These are phyloP conservation scores for Colletotrichum lupini DNA, from an alignment of 2,329 filamentous ascomycete genomes.

Conservation along the genomic window DNA sequence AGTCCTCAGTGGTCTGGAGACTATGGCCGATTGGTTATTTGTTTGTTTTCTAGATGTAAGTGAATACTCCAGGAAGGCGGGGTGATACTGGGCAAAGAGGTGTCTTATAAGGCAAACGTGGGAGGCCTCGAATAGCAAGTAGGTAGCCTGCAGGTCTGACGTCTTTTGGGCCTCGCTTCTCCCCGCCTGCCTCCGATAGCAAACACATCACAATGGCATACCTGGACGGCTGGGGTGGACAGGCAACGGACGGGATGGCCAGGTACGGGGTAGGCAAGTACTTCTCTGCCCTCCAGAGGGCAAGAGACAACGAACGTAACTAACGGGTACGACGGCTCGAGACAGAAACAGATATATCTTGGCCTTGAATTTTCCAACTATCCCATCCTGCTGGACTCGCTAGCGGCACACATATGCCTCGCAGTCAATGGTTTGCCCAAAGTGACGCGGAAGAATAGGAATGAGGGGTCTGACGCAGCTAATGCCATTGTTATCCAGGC, in stretches of 20 bases:
- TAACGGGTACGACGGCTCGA: constrained; percentile 19
- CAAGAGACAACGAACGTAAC: not conserved
- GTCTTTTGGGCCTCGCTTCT: constrained; percentile 9
- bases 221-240: constrained; percentile 1
- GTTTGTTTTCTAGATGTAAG: not conserved
- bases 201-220: not conserved
- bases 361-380: constrained; percentile 1
- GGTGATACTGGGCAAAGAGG: constrained; percentile 5
- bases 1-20: not conserved
- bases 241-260: not conserved
- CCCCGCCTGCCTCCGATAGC: not conserved
- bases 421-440: not conserved
- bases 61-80: not conserved
- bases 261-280: not conserved
- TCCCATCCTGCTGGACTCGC: not conserved
- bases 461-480: not conserved
- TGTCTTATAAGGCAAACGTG: constrained; percentile 14
- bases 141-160: constrained; percentile 19
- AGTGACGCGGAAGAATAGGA: not conserved
- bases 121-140: not conserved
- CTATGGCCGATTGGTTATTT: not conserved
- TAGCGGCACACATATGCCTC: not conserved
- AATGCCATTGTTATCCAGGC: not conserved
- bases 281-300: not conserved
- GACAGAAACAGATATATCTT: constrained; percentile 8